Conservation (phyloP, 208 protist genomes). For the Wallacemonas rigidus region DNA sequence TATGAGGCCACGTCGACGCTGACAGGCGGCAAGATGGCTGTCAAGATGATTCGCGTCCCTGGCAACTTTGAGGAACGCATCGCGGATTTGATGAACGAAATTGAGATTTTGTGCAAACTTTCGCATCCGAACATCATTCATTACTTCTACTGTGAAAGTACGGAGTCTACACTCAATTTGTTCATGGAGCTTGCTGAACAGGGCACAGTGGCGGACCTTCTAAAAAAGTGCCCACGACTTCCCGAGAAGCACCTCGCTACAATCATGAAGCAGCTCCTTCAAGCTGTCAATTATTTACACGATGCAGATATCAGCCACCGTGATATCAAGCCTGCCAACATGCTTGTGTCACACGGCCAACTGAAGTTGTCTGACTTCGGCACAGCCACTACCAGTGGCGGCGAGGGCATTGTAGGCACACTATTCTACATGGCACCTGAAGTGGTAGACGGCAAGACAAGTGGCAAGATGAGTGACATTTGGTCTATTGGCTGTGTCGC, state of each 20-base stretch:
- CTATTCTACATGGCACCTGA: conserved; percentile 67
- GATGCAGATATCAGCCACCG: conserved; percentile 80
- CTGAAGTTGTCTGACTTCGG: conserved; percentile 85
- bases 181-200: conserved; percentile 81
- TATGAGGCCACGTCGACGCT: conserved; percentile 71
- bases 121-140: conserved; percentile 84
- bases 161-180: conserved; percentile 60
- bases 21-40: conserved; percentile 84
- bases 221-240: conserved; percentile 44
- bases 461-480: conserved; percentile 63
- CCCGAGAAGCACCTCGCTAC: conserved; percentile 50
- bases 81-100: conserved; percentile 73
- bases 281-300: conserved; percentile 75
- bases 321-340: conserved; percentile 89
- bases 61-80: conserved; percentile 61
- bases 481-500: conserved; percentile 70
- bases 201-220: conserved; percentile 56
- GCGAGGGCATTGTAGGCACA: conserved; percentile 59
- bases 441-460: conserved; percentile 54
- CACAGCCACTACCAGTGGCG: conserved; percentile 51
- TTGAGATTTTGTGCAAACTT: conserved; percentile 66
- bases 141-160: conserved; percentile 82
- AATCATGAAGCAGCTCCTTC: conserved; percentile 69
- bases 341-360: conserved; percentile 69
- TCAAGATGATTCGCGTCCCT: conserved; percentile 71